A percentile compares a stretch with the other conserved stretches of the same genome.
Evolutionary conservation across 192 early-diverging fungal genomes (phyloP).

Genomic region (Podila epigama): DNA sequence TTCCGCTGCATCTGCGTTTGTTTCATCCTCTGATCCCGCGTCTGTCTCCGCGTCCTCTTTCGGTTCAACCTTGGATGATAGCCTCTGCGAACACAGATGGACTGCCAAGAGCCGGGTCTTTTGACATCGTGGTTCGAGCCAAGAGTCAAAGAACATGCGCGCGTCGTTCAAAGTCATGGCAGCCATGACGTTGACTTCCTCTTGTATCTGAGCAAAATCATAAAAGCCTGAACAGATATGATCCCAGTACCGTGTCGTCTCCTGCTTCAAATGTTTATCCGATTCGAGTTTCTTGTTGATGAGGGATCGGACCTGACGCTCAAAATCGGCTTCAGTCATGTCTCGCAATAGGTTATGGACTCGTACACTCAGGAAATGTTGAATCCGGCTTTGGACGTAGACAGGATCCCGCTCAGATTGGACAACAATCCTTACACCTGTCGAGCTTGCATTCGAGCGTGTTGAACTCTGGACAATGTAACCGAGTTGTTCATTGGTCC

Average conservation of each 20-base stretch:
- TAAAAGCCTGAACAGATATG: constrained; percentile 75
- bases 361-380: constrained; percentile 65
- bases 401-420: constrained; percentile 84
- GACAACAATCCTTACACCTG: constrained; percentile 76
- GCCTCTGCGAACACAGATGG: constrained; percentile 54
- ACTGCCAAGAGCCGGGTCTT: constrained; percentile 37
- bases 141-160: constrained; percentile 14
- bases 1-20: neutral
- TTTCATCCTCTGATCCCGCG: neutral
- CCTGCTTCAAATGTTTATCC: constrained; percentile 79
- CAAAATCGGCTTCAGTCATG: constrained; percentile 72
- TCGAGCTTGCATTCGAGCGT: constrained; percentile 60
- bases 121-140: neutral
- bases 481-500: constrained; percentile 86
- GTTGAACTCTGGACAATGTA: constrained; percentile 67
- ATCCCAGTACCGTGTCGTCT: constrained; percentile 69
- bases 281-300: constrained; percentile 72
- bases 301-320: constrained; percentile 70
- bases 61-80: neutral
- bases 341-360: constrained; percentile 43
- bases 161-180: constrained; percentile 20
- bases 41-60: neutral
- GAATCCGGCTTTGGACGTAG: constrained; percentile 78
- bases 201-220: constrained; percentile 68
- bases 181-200: constrained; percentile 10